Evolutionary conservation across 805 yeast species (phyloP).

Genomic region (Ogataea salicorniae): DNA sequence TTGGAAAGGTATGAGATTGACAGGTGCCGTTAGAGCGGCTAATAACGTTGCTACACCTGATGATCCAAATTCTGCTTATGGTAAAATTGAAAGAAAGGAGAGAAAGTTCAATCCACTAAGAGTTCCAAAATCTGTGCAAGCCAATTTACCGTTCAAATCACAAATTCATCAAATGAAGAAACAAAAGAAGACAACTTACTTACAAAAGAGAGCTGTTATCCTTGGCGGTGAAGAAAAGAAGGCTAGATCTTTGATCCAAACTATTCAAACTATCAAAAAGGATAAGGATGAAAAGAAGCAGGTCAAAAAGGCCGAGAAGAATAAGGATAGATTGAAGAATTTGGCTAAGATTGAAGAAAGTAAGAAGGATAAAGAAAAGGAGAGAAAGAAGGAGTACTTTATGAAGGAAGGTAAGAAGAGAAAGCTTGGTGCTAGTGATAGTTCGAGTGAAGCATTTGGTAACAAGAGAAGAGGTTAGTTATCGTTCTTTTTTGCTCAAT

Average conservation of each 20-base stretch:
- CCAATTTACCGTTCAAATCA: constrained; percentile 83
- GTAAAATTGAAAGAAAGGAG: constrained; percentile 76
- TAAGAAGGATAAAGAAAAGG: constrained; percentile 69
- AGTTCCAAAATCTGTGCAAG: constrained; percentile 76
- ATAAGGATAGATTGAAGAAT: constrained; percentile 69
- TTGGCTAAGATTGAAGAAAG: constrained; percentile 69
- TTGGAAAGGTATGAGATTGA: constrained; percentile 96
- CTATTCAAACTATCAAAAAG: constrained; percentile 76
- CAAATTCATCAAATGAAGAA: constrained; percentile 88
- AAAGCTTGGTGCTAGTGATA: constrained; percentile 31
- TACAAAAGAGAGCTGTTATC: constrained; percentile 89
- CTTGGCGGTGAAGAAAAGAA: constrained; percentile 90
- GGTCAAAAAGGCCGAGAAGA: constrained; percentile 68
- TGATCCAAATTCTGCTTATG: constrained; percentile 44
- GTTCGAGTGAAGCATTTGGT: constrained; percentile 25
- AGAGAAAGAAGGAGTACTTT: constrained; percentile 84
- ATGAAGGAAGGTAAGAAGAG: constrained; percentile 65
- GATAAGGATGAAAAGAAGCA: constrained; percentile 78
- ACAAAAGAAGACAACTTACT: constrained; percentile 73
- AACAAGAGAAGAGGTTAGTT: constrained; percentile 17
- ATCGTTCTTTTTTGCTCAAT: background rate
- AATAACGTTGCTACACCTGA: constrained; percentile 58
- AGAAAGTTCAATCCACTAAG: constrained; percentile 82
- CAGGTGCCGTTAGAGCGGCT: constrained; percentile 89
- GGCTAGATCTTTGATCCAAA: constrained; percentile 83